Conservation (phyloP, 768 basidiomycete species). For the Podaxis pistillaris region DNA sequence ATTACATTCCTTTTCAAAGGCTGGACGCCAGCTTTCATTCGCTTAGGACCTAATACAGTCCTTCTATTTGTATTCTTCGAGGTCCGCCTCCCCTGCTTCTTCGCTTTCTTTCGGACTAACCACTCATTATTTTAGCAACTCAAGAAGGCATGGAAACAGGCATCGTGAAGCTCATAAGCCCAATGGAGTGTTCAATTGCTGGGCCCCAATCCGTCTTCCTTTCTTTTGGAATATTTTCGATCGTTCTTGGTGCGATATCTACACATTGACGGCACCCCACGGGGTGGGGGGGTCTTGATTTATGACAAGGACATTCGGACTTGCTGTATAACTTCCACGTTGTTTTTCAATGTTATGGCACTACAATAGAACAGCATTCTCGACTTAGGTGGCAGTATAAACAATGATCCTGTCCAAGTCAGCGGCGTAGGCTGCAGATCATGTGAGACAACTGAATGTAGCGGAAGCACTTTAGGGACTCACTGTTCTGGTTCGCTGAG, state of each 20-base stretch:
- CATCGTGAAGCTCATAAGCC: conserved; percentile 1
- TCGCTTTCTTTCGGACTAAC: not conserved
- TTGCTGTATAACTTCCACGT: not conserved
- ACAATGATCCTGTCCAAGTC: conserved; percentile 64
- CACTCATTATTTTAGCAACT: conserved; percentile 52
- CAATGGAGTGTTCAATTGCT: conserved; percentile 11
- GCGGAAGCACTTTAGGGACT: conserved; percentile 19
- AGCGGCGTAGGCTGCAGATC: conserved; percentile 48
- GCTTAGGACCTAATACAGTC: conserved; percentile 81
- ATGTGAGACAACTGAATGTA: not conserved
- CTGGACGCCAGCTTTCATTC: conserved; percentile 86
- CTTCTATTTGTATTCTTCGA: conserved; percentile 86
- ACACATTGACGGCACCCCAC: not conserved
- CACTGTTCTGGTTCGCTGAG: conserved; percentile 48
- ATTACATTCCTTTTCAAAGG: conserved; percentile 81
- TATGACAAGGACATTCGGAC: not conserved
- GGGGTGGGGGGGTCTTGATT: not conserved
- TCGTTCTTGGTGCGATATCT: not conserved
- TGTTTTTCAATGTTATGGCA: not conserved
- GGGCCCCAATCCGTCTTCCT: not conserved
- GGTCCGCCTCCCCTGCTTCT: conserved; percentile 33
- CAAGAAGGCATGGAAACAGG: conserved; percentile 55
- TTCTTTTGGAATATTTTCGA: conserved; percentile 1
- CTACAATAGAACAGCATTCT: not conserved
- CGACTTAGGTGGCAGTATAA: conserved; percentile 40